phyloP scores from a whole-genome alignment of 163 green algal genomes.

The Chlorella variabilis region DNA sequence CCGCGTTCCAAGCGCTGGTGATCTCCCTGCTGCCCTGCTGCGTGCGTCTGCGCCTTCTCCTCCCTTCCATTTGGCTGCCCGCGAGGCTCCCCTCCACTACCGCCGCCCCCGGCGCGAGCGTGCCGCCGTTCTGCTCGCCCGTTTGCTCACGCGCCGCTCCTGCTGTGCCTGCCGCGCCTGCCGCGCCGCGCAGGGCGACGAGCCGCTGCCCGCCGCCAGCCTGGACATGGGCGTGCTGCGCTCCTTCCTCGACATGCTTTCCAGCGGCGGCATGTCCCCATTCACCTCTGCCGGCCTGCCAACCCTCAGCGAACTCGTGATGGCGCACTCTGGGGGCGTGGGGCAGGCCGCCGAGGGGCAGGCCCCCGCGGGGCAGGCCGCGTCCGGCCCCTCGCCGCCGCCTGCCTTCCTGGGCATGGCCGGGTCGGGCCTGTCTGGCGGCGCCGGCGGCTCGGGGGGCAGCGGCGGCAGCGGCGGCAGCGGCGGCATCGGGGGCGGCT shows the following conservation, averaged over 20 bases:
- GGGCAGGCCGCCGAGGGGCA: no score
- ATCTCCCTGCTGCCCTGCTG: no score
- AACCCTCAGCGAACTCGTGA: neutral
- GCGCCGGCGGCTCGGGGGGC: neutral
- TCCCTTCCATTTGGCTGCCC: no score
- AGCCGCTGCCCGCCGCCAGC: neutral
- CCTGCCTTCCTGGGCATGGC: no score
- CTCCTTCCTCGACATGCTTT: constrained; percentile 17
- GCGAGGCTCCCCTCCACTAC: no score
- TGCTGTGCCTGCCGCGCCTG: neutral
- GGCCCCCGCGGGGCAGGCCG: no score
- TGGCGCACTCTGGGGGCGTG: no score
- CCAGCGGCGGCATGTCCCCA: neutral
- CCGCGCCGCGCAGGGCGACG: neutral
- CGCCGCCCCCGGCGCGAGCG: no score
- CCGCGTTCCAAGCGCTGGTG: no score
- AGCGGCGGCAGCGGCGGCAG: constrained; percentile 10
- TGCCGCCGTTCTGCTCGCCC: neutral
- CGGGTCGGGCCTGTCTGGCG: neutral
- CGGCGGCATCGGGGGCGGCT: neutral
- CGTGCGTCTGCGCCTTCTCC: no score
- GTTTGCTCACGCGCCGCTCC: no score
- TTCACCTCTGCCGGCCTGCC: neutral
- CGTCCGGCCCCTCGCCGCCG: no score
- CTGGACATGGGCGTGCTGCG: constrained; percentile 12